Conservation (phyloP, 441 rosid species). For the Croton laevigatus region DNA sequence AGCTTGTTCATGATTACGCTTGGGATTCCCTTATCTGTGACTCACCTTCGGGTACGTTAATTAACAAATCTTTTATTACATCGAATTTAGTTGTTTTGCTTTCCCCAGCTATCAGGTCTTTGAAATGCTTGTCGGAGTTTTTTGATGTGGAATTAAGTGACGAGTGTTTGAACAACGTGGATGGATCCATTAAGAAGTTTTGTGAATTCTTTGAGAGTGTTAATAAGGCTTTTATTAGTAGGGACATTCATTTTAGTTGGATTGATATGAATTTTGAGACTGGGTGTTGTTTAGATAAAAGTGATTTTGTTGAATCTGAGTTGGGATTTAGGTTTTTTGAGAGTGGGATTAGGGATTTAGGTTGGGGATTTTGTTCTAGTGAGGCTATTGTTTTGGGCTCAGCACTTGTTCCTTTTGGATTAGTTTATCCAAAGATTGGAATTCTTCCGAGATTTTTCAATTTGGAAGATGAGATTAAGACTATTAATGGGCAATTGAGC, state of each 20-base stretch:
- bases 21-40: slow-evolving; percentile 62
- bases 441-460: slow-evolving; percentile 29
- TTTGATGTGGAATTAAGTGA: slow-evolving; percentile 37
- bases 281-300: slow-evolving; percentile 21
- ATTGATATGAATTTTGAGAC: slow-evolving; percentile 53
- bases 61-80: slow-evolving; percentile 34
- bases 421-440: slow-evolving; percentile 73
- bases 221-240: slow-evolving; percentile 49
- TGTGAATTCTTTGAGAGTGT: slow-evolving; percentile 49
- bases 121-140: slow-evolving; percentile 44
- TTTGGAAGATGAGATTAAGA: slow-evolving; percentile 16
- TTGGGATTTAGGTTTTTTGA: slow-evolving; percentile 38
- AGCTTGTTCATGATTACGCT: slow-evolving; percentile 75
- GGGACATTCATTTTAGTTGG: slow-evolving; percentile 85
- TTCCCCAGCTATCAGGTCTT: slow-evolving; percentile 49
- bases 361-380: slow-evolving; percentile 85
- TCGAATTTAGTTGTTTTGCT: slow-evolving; percentile 75
- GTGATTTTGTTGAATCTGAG: slow-evolving; percentile 15
- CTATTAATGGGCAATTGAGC: slow-evolving; percentile 38
- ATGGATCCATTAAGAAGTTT: slow-evolving; percentile 38
- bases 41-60: slow-evolving; percentile 34
- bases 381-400: slow-evolving; percentile 65
- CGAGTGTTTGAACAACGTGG: slow-evolving; percentile 35
- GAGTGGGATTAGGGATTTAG: slow-evolving; percentile 55
- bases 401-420: slow-evolving; percentile 65